These are phyloP conservation scores for Pyrenophora graminea DNA, from an alignment of 2,329 filamentous ascomycete species.

Conservation along the genomic window DNA sequence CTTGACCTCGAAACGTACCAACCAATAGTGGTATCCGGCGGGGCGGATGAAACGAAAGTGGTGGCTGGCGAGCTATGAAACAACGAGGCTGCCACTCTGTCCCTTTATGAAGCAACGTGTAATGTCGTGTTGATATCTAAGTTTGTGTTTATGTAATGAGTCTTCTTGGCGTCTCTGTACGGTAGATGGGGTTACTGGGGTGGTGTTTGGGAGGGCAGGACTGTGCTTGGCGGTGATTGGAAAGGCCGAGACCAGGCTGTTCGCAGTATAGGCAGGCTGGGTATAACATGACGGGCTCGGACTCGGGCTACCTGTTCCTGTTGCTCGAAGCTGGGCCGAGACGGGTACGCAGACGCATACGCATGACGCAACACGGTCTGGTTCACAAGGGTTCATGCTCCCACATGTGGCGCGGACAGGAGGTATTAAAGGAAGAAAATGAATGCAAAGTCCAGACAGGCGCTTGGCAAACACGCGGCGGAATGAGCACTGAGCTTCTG, in stretches of 20 bases:
- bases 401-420: not conserved
- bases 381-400: not conserved
- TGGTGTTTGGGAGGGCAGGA: slow-evolving; percentile 1
- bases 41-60: slow-evolving; percentile 5
- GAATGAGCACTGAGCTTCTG: no score
- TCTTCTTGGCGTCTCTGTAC: not conserved
- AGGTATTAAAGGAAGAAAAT: not conserved
- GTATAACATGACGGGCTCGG: slow-evolving; percentile 4
- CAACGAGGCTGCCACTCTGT: not conserved
- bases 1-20: slow-evolving; percentile 55
- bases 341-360: slow-evolving; percentile 13
- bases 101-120: slow-evolving; percentile 5
- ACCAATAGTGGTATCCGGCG: slow-evolving; percentile 25
- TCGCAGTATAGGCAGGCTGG: slow-evolving; percentile 9
- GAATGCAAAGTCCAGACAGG: not conserved
- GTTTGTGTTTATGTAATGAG: not conserved
- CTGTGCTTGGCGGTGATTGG: slow-evolving; percentile 1
- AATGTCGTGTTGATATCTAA: not conserved
- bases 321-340: slow-evolving; percentile 3
- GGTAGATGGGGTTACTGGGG: not conserved
- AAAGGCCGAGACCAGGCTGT: slow-evolving; percentile 11
- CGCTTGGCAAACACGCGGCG: no score
- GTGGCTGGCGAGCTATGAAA: slow-evolving; percentile 16
- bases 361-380: slow-evolving; percentile 21
- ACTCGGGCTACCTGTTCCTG: slow-evolving; percentile 6